Base-by-base conservation (phyloP, 371 early-diverging fungal genomes). In the Mucor sp. region DNA sequence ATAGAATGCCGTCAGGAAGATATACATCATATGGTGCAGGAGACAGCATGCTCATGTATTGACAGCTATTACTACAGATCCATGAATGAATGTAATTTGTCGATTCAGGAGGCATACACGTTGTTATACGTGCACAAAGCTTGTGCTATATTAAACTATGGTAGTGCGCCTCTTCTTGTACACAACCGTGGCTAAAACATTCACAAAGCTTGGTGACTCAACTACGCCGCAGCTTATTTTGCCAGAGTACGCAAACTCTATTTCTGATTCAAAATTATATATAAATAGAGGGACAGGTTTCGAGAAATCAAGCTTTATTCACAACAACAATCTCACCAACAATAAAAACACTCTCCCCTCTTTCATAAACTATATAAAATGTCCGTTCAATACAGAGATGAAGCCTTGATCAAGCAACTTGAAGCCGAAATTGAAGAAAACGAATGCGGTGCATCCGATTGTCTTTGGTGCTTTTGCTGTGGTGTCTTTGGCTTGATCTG, bases 401-500 rank as follows among this genome's bases (percentile, higher is more conserved):
- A 68, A 68, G 33, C 15, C 35, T 47, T 68, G 19, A 43, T 68
- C 58, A 63, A 44, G 37, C 27, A 68, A 58, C 58, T 68, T 9
- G 63, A 68, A 58, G 33, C 19, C 1, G 63, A 68, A 25, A 58
- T 68, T 25, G 58, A 68, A 62, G 62, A 62, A 57, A 68, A 68
- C 30, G 62, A 68, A 35, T 68, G 68, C 35, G 68, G 68, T 58
- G 44, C n/a, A n/a, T 37, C 80, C 75, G 56, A 92, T 75, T 35
- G 88, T 90, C 21, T 81, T 77, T 68, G 92, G 92, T 60, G 82
- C 80, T 17, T 90, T 69, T 35, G 63, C 71, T 81, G 93, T 88
- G 27, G 85, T 79, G 63, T 86, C 76, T 71, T 78, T 79, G 74
- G 92, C 84, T 37, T 62, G 12, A 47, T 68, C 11, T 68, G 68